Percentiles rank a stretch among this genome's conserved stretches.
These are phyloP conservation scores for Fusarium sp. DNA, from an alignment of 2,329 filamentous ascomycete species.

Conservation along the genomic window DNA sequence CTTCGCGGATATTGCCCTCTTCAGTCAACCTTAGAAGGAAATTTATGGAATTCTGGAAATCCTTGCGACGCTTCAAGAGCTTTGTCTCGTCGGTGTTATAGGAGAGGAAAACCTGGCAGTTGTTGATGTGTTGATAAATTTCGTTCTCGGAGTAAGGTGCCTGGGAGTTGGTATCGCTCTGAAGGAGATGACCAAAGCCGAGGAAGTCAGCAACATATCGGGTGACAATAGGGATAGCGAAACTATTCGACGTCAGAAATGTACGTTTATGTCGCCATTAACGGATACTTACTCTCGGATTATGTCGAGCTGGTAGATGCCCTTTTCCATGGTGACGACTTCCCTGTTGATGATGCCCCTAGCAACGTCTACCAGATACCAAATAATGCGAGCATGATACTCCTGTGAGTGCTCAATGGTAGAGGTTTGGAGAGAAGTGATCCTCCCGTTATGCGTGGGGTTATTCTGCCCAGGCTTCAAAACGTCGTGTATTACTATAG, in stretches of 20 bases:
- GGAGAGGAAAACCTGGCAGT: constrained; percentile 45
- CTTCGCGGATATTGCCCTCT: constrained; percentile 33
- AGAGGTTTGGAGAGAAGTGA: too few species aligned
- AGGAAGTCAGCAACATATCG: constrained; percentile 45
- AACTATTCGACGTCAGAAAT: constrained; percentile 9
- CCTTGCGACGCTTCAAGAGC: constrained; percentile 39
- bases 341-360: constrained; percentile 7
- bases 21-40: constrained; percentile 29
- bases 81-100: constrained; percentile 48
- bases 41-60: constrained; percentile 39
- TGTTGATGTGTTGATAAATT: constrained; percentile 48
- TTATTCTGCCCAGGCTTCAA: too few species aligned
- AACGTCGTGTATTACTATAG: too few species aligned
- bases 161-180: neutral
- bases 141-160: constrained; percentile 42
- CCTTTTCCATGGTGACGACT: neutral
- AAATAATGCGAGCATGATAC: too few species aligned
- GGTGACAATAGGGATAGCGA: constrained; percentile 44
- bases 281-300: constrained; percentile 35
- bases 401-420: too few species aligned
- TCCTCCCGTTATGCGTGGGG: too few species aligned
- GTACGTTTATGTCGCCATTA: too few species aligned
- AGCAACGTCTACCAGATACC: neutral
- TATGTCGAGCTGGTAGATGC: constrained; percentile 37
- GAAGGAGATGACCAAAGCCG: constrained; percentile 36